These are phyloP conservation scores for Cyclotella sp. DNA, from an alignment of 108 stramenopile genomes.

Conservation along the genomic window DNA sequence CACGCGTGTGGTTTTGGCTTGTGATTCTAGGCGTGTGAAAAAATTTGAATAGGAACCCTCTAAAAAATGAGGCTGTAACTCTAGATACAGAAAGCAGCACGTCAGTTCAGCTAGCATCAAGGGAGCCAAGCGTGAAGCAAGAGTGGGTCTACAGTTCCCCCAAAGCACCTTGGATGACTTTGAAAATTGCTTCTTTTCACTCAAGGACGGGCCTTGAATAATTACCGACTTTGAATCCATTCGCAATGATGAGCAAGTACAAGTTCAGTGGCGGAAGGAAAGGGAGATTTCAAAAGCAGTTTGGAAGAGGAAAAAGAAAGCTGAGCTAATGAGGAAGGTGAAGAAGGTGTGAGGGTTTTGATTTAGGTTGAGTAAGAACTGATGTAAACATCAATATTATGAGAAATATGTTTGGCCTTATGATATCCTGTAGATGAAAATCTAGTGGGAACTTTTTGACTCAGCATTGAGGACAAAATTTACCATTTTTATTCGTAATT, in stretches of 20 bases:
- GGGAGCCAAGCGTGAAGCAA: slow-evolving; percentile 11
- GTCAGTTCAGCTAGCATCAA: background rate
- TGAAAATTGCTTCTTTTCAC: slow-evolving; percentile 58
- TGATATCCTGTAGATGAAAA: too few relatives aligned
- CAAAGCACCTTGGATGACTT: slow-evolving; percentile 53
- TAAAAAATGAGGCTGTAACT: background rate
- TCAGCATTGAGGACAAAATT: too few relatives aligned
- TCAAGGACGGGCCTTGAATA: slow-evolving; percentile 68
- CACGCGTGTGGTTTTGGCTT: too few relatives aligned
- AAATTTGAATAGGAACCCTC: too few relatives aligned
- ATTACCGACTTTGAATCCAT: slow-evolving; percentile 59
- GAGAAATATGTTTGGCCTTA: too few relatives aligned
- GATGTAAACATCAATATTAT: too few relatives aligned
- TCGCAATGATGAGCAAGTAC: slow-evolving; percentile 47
- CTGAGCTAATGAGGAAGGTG: slow-evolving; percentile 63
- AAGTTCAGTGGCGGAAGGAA: slow-evolving; percentile 69
- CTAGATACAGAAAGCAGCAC: background rate
- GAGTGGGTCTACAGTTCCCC: slow-evolving; percentile 54
- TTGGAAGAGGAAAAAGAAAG: slow-evolving; percentile 87
- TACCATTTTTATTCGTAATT: too few relatives aligned
- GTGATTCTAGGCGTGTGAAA: too few relatives aligned
- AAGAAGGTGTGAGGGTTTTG: slow-evolving; percentile 48
- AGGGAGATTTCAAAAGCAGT: slow-evolving; percentile 69
- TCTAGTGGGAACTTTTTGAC: too few relatives aligned
- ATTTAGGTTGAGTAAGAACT: background rate